These are phyloP conservation scores for Saccharomyces pastorianus DNA, from an alignment of 1,139 yeast genomes.

Conservation along the genomic window DNA sequence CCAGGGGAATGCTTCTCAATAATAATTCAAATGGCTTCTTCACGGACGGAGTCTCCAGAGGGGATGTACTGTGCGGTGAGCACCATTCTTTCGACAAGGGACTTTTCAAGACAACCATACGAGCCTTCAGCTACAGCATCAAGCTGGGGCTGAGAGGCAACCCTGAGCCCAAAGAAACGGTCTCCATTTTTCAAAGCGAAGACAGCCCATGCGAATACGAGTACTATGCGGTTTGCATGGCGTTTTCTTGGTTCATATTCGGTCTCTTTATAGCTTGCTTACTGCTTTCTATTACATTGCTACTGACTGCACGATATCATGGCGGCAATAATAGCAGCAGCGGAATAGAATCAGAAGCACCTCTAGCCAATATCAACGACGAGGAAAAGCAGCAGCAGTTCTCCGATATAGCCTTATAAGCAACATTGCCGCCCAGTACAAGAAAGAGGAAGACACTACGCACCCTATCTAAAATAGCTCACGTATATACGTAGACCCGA, in stretches of 20 bases:
- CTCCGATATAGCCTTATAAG: neutral
- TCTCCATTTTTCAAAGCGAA: neutral
- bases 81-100: neutral
- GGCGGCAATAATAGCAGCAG: neutral
- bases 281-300: neutral
- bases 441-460: neutral
- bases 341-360: too few relatives aligned
- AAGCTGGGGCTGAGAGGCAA: neutral
- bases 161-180: neutral
- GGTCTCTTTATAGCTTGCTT: neutral
- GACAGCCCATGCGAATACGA: neutral
- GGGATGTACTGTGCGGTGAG: neutral
- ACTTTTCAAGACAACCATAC: neutral
- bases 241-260: neutral
- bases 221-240: neutral
- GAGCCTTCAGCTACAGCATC: neutral
- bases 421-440: neutral
- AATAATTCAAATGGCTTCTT: neutral
- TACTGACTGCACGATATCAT: neutral
- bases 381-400: neutral
- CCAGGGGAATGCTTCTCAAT: neutral
- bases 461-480: neutral
- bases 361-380: neutral
- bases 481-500: too few relatives aligned
- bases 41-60: neutral